phyloP scores from a whole-genome alignment of 495 filamentous ascomycete genomes.

The Aspergillus biplanus region DNA sequence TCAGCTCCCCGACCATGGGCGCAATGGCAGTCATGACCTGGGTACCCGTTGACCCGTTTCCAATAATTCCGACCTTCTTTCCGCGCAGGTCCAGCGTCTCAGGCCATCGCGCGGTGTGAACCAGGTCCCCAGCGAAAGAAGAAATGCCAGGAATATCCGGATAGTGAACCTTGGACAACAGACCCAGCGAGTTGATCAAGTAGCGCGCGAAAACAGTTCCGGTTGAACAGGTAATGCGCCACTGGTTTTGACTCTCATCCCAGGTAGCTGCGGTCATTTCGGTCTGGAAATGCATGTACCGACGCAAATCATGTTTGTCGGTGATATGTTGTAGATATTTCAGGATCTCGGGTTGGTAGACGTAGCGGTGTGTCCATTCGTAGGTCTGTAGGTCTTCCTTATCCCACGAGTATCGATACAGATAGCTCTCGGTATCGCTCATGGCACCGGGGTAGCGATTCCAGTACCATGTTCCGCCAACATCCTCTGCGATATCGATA shows the following conservation, averaged over 20 bases:
- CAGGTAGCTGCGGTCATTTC: constrained; percentile 22
- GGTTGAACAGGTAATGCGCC: neutral
- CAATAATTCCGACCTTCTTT: neutral
- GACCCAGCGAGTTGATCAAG: neutral
- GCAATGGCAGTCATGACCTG: neutral
- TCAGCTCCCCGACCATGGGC: neutral
- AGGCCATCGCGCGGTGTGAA: neutral
- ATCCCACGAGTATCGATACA: constrained; percentile 25
- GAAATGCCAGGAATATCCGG: neutral
- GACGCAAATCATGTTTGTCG: constrained; percentile 27
- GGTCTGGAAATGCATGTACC: constrained; percentile 35
- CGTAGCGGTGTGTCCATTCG: neutral
- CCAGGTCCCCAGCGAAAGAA: neutral
- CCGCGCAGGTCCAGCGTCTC: neutral
- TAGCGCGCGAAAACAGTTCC: neutral
- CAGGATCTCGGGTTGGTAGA: neutral
- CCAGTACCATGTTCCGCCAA: constrained; percentile 57
- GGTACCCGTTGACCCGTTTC: neutral
- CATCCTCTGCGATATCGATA: constrained; percentile 49
- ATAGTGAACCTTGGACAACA: neutral
- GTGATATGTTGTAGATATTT: constrained; percentile 20
- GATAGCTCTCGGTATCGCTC: constrained; percentile 29
- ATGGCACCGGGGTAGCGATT: constrained; percentile 40
- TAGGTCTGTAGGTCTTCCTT: neutral
- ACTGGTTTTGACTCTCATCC: neutral